These are phyloP conservation scores for Ambrosiella xylebori DNA, from an alignment of 2,329 filamentous ascomycete species.

Conservation along the genomic window DNA sequence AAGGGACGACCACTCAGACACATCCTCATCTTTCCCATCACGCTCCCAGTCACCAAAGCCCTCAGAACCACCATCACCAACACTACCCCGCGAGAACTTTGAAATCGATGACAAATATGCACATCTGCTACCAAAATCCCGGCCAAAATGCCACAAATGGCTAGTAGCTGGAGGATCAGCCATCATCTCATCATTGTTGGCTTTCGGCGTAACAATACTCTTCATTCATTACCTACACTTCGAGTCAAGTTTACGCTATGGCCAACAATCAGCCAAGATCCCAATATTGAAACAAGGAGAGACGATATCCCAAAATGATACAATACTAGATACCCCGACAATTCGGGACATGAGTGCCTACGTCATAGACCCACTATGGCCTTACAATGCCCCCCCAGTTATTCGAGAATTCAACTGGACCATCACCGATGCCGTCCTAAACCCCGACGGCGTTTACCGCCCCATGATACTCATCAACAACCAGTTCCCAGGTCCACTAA, in stretches of 20 bases:
- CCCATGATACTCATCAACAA: slow-evolving; percentile 56
- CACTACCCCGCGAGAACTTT: not conserved
- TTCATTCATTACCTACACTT: not conserved
- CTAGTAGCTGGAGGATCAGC: not conserved
- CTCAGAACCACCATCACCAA: not conserved
- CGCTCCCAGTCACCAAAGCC: not conserved
- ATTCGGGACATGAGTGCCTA: slow-evolving; percentile 31
- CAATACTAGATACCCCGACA: slow-evolving; percentile 14
- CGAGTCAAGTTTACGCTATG: not conserved
- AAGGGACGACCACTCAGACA: not conserved
- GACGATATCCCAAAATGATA: slow-evolving; percentile 13
- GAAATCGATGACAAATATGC: not conserved
- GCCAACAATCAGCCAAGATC: not conserved
- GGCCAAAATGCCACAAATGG: not conserved
- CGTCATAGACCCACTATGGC: slow-evolving; percentile 38
- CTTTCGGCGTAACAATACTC: not conserved
- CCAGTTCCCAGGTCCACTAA: slow-evolving; percentile 54
- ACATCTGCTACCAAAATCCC: not conserved
- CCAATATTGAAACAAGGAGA: slow-evolving; percentile 12
- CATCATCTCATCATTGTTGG: not conserved
- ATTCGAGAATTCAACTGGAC: slow-evolving; percentile 42
- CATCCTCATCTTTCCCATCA: not conserved
- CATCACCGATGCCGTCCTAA: slow-evolving; percentile 37
- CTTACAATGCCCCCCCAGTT: slow-evolving; percentile 30
- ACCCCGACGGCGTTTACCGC: slow-evolving; percentile 41